Evolutionary conservation across 2,329 filamentous ascomycete species (phyloP), one percentile per base, ranked within the genome.

Genomic region (Purpureocillium lavendulum): DNA sequence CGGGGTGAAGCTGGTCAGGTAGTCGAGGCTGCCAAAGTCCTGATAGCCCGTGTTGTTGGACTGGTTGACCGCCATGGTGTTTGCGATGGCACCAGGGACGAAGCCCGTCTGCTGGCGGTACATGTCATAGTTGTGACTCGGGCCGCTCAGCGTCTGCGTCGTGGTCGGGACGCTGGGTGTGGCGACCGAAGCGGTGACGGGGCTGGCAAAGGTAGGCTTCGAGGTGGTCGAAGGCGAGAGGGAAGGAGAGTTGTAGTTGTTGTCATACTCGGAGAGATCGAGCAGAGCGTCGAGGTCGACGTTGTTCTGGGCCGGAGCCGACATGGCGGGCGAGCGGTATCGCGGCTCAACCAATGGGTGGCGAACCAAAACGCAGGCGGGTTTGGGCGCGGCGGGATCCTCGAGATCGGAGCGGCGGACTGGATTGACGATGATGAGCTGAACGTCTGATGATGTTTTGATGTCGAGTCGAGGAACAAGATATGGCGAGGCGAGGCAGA

Each of bases 61-160:
- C 55, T 84, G 73, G 60, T 85, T 88, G 52, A 92, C 76, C 29
- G 85, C 84, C 56, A 92, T 76, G 11, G 89, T 84, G 61, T 78
- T 85, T 32, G 83, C 80, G 46, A 92, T 70, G 38, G 87, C 89
- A 45, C 88, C 88, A 2, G 87, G 82, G 0, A 92, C 87, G 24
- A 96, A 80, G 47, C 89, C 88, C 4, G 92, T 96, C 69, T 96
- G 89, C 60, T 98, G 92, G 67, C 87, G 86, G 69, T 96, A 94
- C 57, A 87, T 80, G 55, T 88, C 86, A 70, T 97, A 97, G 64
- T 94, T 87, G 67, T 96, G 89, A 62, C 87, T 95, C 8, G 92
- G 90, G 29, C 80, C 86, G 35, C 79, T 80, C 55, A 89, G 77
- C 15, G 73, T 77, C 26, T 75, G 73, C 45, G 82, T 75, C 40